Conservation (phyloP, 306 rosid genomes). For the Gastrolobium villosum region DNA sequence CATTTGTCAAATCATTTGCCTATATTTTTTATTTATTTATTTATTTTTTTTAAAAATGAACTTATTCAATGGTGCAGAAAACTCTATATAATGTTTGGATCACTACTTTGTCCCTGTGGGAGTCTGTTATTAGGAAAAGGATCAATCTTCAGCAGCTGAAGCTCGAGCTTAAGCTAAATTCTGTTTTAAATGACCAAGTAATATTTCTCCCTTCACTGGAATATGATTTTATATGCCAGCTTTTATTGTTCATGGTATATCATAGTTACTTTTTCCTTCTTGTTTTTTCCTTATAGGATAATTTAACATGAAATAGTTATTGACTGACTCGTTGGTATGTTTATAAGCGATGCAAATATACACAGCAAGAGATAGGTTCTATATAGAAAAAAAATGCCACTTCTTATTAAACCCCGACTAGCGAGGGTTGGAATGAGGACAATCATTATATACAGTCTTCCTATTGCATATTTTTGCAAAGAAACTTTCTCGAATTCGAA, state of each 20-base stretch:
- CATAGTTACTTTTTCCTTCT: neutral
- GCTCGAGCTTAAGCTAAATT: conserved; percentile 79
- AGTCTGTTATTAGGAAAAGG: conserved; percentile 80
- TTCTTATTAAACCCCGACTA: no score
- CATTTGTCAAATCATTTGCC: conserved; percentile 8
- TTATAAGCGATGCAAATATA: conserved; percentile 11
- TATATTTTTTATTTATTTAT: no score
- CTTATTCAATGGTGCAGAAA: conserved; percentile 64
- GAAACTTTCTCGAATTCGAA: no score
- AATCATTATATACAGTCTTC: no score
- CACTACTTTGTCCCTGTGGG: conserved; percentile 70
- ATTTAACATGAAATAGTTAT: neutral
- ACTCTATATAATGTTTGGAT: conserved; percentile 76
- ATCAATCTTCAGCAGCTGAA: conserved; percentile 80
- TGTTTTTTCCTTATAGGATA: neutral
- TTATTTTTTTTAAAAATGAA: neutral
- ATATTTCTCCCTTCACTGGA: conserved; percentile 37
- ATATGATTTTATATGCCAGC: conserved; percentile 20
- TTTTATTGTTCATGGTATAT: conserved; percentile 24
- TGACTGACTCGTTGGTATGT: neutral
- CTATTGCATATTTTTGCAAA: no score
- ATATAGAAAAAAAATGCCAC: no score
- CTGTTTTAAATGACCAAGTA: conserved; percentile 86
- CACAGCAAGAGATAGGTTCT: neutral
- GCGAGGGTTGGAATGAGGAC: no score